A percentile compares a stretch with the other conserved stretches of the same genome.
phyloP scores from a whole-genome alignment of 2,329 filamentous ascomycete genomes.

The Colletotrichum spinosum region DNA sequence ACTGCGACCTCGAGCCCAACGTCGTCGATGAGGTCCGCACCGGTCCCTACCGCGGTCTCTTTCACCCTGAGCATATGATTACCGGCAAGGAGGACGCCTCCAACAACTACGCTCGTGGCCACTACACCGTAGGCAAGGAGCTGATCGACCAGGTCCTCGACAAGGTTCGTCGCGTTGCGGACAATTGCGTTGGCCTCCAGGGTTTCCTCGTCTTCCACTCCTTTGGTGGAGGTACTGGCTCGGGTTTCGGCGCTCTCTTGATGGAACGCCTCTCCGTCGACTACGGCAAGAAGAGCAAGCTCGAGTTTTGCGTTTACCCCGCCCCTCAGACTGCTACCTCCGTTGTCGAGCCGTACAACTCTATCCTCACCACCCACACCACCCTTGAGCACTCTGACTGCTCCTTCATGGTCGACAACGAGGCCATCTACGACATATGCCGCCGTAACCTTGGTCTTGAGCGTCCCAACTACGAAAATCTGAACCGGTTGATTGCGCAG shows the following conservation, averaged over 20 bases:
- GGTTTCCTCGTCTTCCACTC: slow-evolving; percentile 99
- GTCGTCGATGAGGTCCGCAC: slow-evolving; percentile 99
- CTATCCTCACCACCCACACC: slow-evolving; percentile 98
- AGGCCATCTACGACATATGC: slow-evolving; percentile 99
- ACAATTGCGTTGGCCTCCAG: slow-evolving; percentile 98
- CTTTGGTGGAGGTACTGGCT: slow-evolving; percentile 98
- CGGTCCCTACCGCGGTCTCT: slow-evolving; percentile 93
- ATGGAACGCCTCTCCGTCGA: slow-evolving; percentile 99
- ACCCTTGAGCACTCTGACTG: slow-evolving; percentile 99
- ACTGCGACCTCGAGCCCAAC: slow-evolving; percentile 99
- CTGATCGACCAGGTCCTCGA: slow-evolving; percentile 98
- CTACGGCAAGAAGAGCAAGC: slow-evolving; percentile 99
- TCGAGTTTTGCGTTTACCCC: slow-evolving; percentile 99
- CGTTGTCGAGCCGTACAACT: slow-evolving; percentile 99
- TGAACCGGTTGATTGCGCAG: slow-evolving; percentile 98
- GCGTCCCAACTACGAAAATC: slow-evolving; percentile 97
- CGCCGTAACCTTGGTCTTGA: slow-evolving; percentile 96
- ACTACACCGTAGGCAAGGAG: slow-evolving; percentile 99
- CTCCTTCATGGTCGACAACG: slow-evolving; percentile 99
- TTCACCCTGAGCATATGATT: slow-evolving; percentile 99
- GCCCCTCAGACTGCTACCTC: slow-evolving; percentile 97
- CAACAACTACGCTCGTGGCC: slow-evolving; percentile 99
- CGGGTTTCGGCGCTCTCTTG: slow-evolving; percentile 96
- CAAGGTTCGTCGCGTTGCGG: slow-evolving; percentile 96
- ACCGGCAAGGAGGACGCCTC: slow-evolving; percentile 99